Evolutionary conservation across 345 rosid genomes (phyloP).

Genomic region (Anacardium occidentale): DNA sequence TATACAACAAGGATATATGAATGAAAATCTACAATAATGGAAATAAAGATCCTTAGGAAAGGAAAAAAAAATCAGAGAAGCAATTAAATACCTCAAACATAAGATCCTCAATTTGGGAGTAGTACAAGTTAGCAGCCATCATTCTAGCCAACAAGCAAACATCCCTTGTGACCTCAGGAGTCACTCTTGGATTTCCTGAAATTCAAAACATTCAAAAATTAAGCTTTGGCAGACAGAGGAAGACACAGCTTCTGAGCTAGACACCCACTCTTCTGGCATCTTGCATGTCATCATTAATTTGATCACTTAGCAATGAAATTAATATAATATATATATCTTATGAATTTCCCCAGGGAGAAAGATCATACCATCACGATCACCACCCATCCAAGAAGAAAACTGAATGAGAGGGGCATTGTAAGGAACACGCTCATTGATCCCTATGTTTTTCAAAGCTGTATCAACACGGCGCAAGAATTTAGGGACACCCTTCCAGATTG

Average conservation of each 20-base stretch:
- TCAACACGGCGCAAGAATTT: constrained; percentile 97
- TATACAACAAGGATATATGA: constrained; percentile 1
- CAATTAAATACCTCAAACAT: constrained; percentile 82
- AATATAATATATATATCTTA: neutral
- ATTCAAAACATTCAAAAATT: constrained; percentile 11
- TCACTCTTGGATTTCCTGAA: constrained; percentile 95
- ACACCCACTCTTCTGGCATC: no score
- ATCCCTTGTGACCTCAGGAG: constrained; percentile 99
- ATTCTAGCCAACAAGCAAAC: constrained; percentile 95
- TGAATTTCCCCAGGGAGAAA: constrained; percentile 2
- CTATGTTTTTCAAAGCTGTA: constrained; percentile 94
- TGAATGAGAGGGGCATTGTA: constrained; percentile 98
- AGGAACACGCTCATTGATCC: constrained; percentile 88
- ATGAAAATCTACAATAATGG: neutral
- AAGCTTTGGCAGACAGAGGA: neutral
- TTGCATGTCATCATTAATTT: neutral
- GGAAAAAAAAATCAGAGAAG: constrained; percentile 3
- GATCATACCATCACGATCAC: constrained; percentile 93
- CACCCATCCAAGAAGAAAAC: constrained; percentile 99
- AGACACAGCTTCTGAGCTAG: neutral
- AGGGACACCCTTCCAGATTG: constrained; percentile 98
- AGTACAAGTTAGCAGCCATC: constrained; percentile 98
- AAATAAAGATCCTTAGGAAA: constrained; percentile 12
- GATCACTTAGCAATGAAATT: neutral
- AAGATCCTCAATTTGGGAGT: constrained; percentile 85